Evolutionary conservation across 2,329 filamentous ascomycete species (phyloP).

Genomic region (Microcyclosporella mali): DNA sequence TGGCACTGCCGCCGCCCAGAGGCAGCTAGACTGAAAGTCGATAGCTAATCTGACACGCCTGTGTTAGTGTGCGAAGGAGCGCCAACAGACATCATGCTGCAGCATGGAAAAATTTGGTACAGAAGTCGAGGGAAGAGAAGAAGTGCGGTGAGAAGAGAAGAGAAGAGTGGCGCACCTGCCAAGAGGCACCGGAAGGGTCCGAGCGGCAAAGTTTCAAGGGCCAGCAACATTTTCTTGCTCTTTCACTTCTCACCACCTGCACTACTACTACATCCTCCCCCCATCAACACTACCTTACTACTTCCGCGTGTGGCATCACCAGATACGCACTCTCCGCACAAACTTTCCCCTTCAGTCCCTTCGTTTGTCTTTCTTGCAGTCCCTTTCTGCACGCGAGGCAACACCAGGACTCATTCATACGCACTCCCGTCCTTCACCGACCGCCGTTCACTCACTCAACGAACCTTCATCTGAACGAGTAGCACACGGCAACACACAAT

Average conservation of each 20-base stretch:
- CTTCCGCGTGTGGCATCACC: neutral
- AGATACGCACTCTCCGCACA: neutral
- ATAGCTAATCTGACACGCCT: too few relatives aligned
- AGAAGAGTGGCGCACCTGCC: neutral
- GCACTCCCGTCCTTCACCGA: slow-evolving; percentile 19
- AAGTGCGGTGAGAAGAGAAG: neutral
- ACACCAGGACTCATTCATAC: slow-evolving; percentile 7
- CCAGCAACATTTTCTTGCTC: neutral
- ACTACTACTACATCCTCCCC: neutral
- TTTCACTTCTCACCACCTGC: neutral
- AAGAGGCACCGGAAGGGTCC: neutral
- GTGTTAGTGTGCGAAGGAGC: too few relatives aligned
- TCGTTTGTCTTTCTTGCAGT: slow-evolving; percentile 16
- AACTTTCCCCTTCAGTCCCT: slow-evolving; percentile 4
- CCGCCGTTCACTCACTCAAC: slow-evolving; percentile 25
- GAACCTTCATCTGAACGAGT: slow-evolving; percentile 10
- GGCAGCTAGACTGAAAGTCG: too few relatives aligned
- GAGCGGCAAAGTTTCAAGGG: neutral
- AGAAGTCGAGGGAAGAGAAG: too few relatives aligned
- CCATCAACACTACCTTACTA: neutral
- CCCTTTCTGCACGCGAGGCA: slow-evolving; percentile 16
- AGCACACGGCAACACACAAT: slow-evolving; percentile 7
- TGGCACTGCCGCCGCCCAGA: too few relatives aligned
- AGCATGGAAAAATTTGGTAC: too few relatives aligned
- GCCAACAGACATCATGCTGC: too few relatives aligned